Conservation (phyloP, 2,329 filamentous ascomycete genomes). For the Phaeomoniella chlamydospora region DNA sequence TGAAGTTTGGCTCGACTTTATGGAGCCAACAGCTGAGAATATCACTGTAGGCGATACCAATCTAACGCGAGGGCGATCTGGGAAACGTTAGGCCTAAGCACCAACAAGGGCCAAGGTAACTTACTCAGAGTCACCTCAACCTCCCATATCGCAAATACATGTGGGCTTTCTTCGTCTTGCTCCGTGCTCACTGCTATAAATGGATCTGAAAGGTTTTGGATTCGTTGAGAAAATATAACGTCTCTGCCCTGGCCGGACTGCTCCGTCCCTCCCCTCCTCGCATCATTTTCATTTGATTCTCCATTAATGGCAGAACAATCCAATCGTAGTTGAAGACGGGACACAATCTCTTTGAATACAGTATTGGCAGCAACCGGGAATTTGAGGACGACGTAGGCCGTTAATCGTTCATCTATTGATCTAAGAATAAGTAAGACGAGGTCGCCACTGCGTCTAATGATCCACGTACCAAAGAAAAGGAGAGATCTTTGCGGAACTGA, state of each 20-base stretch:
- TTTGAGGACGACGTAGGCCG: conserved; percentile 35
- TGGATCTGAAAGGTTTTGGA: conserved; percentile 24
- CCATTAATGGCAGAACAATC: conserved; percentile 29
- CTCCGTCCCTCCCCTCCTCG: conserved; percentile 23
- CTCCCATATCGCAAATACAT: conserved; percentile 28
- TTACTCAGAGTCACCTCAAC: conserved; percentile 25
- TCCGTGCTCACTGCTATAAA: conserved; percentile 27
- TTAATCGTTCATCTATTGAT: conserved; percentile 38
- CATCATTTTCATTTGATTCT: conserved; percentile 17
- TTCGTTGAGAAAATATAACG: conserved; percentile 25
- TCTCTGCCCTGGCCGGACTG: conserved; percentile 19
- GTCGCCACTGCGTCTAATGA: conserved; percentile 6
- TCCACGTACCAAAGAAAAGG: conserved; percentile 22
- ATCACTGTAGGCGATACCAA: conserved; percentile 41
- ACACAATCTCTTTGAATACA: conserved; percentile 31
- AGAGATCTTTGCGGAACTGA: conserved; percentile 34
- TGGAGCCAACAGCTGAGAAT: conserved; percentile 33
- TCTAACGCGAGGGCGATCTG: conserved; percentile 32
- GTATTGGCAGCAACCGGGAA: conserved; percentile 34
- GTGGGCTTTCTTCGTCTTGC: conserved; percentile 21
- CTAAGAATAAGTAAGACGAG: conserved; percentile 34
- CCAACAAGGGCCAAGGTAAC: conserved; percentile 4
- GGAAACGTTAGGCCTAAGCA: neutral
- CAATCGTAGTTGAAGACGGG: conserved; percentile 33
- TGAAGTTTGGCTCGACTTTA: conserved; percentile 27